phyloP scores from a whole-genome alignment of 1,284 basidiomycete genomes.

The Erythrobasidium hasegawianum region DNA sequence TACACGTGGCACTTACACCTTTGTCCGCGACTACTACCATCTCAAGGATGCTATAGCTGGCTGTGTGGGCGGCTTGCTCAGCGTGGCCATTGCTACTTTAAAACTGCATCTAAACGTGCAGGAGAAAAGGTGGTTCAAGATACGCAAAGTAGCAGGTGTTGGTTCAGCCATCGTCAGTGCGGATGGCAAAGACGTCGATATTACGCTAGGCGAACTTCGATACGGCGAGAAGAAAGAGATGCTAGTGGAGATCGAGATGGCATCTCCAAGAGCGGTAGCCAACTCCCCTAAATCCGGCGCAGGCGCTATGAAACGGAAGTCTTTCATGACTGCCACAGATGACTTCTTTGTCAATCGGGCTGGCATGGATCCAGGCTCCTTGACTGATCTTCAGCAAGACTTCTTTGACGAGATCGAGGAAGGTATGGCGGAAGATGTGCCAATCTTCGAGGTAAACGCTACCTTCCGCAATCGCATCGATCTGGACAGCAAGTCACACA shows the following conservation, averaged over 20 bases:
- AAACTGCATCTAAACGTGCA: slow-evolving; percentile 86
- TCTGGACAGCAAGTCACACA: slow-evolving; percentile 66
- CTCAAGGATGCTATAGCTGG: slow-evolving; percentile 83
- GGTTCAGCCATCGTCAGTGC: slow-evolving; percentile 74
- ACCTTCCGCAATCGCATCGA: slow-evolving; percentile 84
- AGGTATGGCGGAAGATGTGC: slow-evolving; percentile 84
- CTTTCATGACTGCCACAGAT: slow-evolving; percentile 42
- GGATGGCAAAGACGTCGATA: slow-evolving; percentile 86
- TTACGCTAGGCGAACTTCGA: slow-evolving; percentile 86
- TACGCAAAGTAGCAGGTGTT: slow-evolving; percentile 83
- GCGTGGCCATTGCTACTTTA: slow-evolving; percentile 80
- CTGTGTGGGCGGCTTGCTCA: slow-evolving; percentile 89
- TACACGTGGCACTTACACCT: slow-evolving; percentile 94
- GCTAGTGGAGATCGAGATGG: slow-evolving; percentile 85
- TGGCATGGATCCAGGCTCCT: slow-evolving; percentile 52
- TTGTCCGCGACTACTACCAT: slow-evolving; percentile 90
- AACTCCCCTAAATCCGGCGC: slow-evolving; percentile 6
- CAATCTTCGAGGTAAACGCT: slow-evolving; percentile 65
- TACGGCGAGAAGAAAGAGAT: slow-evolving; percentile 92
- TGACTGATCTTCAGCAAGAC: slow-evolving; percentile 54
- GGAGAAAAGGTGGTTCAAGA: slow-evolving; percentile 72
- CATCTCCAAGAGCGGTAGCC: slow-evolving; percentile 13
- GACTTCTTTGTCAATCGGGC: slow-evolving; percentile 43
- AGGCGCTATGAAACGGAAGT: slow-evolving; percentile 4
- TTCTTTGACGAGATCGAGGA: slow-evolving; percentile 42